phyloP scores from a whole-genome alignment of 1,284 basidiomycete genomes.

The Retiboletus flavoniger region DNA sequence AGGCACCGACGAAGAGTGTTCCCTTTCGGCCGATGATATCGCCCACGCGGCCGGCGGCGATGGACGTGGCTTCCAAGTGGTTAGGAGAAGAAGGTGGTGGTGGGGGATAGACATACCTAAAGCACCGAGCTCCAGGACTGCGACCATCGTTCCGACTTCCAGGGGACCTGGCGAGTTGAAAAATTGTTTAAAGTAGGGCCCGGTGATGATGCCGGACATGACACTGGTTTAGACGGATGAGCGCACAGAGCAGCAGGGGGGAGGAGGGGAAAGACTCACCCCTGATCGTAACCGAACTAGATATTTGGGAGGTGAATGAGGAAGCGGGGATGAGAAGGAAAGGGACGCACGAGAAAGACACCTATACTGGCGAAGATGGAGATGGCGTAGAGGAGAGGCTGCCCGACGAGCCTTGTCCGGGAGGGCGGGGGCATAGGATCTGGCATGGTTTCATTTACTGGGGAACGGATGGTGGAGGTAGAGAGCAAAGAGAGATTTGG shows the following conservation, averaged over 20 bases:
- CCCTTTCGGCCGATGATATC: constrained; percentile 86
- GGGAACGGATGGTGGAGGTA: constrained; percentile 17
- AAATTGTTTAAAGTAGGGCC: constrained; percentile 83
- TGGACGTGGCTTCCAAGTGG: constrained; percentile 69
- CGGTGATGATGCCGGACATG: constrained; percentile 93
- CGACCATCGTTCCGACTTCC: constrained; percentile 85
- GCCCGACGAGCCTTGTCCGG: constrained; percentile 68
- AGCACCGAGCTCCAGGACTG: constrained; percentile 89
- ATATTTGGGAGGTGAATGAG: constrained; percentile 17
- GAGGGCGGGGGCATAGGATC: constrained; percentile 33
- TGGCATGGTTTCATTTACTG: constrained; percentile 48
- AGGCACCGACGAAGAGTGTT: constrained; percentile 84
- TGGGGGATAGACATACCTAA: constrained; percentile 58
- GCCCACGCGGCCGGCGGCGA: constrained; percentile 85
- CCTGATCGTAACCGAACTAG: constrained; percentile 92
- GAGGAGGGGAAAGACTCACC: constrained; percentile 44
- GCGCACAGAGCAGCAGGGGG: constrained; percentile 18
- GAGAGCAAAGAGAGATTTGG: constrained; percentile 3
- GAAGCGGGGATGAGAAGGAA: neutral
- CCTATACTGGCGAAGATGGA: constrained; percentile 85
- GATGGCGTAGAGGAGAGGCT: constrained; percentile 78
- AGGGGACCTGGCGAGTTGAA: constrained; percentile 77
- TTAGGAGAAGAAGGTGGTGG: constrained; percentile 3
- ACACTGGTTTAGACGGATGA: constrained; percentile 51
- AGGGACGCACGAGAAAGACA: constrained; percentile 73